These are phyloP conservation scores for Boehmeria nivea DNA, from an alignment of 306 rosid species.

Conservation along the genomic window DNA sequence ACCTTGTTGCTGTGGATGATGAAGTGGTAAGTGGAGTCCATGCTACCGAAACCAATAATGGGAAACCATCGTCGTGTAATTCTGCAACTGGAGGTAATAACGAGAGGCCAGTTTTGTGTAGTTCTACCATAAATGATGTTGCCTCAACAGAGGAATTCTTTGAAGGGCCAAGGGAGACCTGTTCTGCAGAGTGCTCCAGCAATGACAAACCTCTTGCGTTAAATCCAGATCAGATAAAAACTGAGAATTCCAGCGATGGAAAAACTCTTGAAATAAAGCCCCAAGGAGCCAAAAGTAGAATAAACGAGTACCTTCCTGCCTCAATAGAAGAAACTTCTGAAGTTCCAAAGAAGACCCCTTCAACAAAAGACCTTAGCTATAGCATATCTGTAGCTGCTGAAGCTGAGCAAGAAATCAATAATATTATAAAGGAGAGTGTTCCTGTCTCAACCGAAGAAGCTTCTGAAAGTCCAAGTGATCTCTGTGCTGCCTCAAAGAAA, in stretches of 20 bases:
- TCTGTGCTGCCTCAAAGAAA: conserved; percentile 17
- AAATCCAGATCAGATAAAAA: too few relatives aligned
- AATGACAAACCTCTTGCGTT: background rate
- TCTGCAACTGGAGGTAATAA: background rate
- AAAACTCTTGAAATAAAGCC: conserved; percentile 8
- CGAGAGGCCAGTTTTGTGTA: background rate
- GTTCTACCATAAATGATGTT: too few relatives aligned
- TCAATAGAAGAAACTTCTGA: too few relatives aligned
- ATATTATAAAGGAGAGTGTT: conserved; percentile 1
- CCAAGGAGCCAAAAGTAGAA: conserved; percentile 17
- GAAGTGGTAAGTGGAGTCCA: conserved; percentile 31
- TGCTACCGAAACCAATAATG: conserved; percentile 18
- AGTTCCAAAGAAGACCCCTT: conserved; percentile 11
- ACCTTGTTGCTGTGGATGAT: conserved; percentile 20
- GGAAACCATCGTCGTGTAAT: conserved; percentile 14
- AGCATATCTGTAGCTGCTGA: background rate
- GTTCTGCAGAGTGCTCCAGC: background rate
- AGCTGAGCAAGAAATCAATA: background rate
- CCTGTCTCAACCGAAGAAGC: conserved; percentile 15
- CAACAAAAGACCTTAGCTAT: background rate
- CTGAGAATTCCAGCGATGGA: conserved; percentile 6
- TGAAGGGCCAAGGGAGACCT: too few relatives aligned
- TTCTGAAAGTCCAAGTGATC: conserved; percentile 22
- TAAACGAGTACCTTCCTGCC: background rate
- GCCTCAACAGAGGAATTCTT: background rate